A percentile compares a stretch with the other conserved stretches of the same genome.
Evolutionary conservation across 1,284 basidiomycete genomes (phyloP).

Genomic region (Ceraceosorus guamensis): DNA sequence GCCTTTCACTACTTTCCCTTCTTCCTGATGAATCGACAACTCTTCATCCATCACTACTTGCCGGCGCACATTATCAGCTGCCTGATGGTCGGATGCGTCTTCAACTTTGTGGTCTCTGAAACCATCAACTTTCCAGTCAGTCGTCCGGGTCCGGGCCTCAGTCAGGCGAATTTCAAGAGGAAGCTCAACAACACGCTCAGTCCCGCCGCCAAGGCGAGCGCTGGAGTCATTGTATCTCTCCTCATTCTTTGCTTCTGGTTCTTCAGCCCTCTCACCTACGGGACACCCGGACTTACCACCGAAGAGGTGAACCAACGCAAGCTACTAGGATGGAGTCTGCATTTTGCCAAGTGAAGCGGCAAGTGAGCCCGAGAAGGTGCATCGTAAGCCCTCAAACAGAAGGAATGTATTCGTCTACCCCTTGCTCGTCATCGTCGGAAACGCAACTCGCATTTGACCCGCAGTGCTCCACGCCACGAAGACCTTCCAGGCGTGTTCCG

Average conservation of each 20-base stretch:
- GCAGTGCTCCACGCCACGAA: too few species aligned
- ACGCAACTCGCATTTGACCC: too few species aligned
- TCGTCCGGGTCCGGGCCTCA: constrained; percentile 52
- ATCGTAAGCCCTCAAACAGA: too few species aligned
- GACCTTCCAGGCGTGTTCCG: too few species aligned
- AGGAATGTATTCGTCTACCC: too few species aligned
- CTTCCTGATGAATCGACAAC: constrained; percentile 93
- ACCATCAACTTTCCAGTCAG: constrained; percentile 90
- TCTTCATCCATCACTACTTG: constrained; percentile 88
- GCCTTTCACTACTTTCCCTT: constrained; percentile 93
- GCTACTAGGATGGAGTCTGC: constrained; percentile 37
- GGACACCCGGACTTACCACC: constrained; percentile 21
- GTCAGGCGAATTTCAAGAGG: constrained; percentile 11
- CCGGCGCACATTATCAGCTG: constrained; percentile 81
- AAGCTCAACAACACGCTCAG: constrained; percentile 13
- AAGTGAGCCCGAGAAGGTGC: too few species aligned
- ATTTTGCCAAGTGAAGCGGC: constrained; percentile 21
- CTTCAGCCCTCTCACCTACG: constrained; percentile 42
- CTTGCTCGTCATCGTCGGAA: too few species aligned
- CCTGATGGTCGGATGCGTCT: constrained; percentile 78
- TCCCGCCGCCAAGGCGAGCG: constrained; percentile 11
- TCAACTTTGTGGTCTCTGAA: constrained; percentile 66
- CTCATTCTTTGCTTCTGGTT: constrained; percentile 23
- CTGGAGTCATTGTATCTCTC: constrained; percentile 12
- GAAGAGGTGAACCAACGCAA: constrained; percentile 21